Evolutionary conservation across 345 rosid genomes (phyloP).

Genomic region (Adansonia digitata): DNA sequence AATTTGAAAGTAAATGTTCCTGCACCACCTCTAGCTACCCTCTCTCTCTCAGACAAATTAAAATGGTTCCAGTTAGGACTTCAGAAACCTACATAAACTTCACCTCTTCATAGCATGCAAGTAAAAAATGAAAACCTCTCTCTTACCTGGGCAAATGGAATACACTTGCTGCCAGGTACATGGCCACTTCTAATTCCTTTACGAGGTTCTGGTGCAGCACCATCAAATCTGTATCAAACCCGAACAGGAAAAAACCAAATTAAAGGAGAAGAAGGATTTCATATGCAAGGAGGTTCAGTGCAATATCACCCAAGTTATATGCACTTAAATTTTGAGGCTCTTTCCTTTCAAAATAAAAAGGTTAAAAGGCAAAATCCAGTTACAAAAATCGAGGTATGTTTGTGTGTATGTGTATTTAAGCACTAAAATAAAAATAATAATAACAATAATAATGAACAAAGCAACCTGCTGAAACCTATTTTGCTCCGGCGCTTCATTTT

Average conservation of each 20-base stretch:
- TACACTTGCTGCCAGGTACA: constrained; percentile 92
- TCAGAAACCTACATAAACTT: background rate
- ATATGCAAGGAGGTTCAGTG: background rate
- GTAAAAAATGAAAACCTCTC: background rate
- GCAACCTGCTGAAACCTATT: background rate
- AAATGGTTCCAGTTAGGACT: background rate
- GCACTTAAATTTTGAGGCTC: background rate
- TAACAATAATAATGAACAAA: background rate
- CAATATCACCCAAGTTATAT: background rate
- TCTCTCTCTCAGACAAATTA: background rate
- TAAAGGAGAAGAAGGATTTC: background rate
- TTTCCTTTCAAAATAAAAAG: background rate
- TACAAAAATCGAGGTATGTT: background rate
- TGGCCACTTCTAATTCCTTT: constrained; percentile 94
- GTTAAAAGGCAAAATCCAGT: background rate
- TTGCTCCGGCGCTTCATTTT: too few species aligned
- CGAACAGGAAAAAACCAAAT: background rate
- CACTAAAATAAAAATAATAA: background rate
- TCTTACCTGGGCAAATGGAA: constrained; percentile 76
- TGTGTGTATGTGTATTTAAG: background rate
- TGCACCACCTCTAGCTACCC: background rate
- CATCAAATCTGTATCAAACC: constrained; percentile 67
- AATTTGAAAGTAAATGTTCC: background rate
- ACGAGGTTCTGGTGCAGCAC: constrained; percentile 86
- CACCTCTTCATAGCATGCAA: background rate